Evolutionary conservation across 495 filamentous ascomycete genomes (phyloP).

Genomic region (Penicillium lividum): DNA sequence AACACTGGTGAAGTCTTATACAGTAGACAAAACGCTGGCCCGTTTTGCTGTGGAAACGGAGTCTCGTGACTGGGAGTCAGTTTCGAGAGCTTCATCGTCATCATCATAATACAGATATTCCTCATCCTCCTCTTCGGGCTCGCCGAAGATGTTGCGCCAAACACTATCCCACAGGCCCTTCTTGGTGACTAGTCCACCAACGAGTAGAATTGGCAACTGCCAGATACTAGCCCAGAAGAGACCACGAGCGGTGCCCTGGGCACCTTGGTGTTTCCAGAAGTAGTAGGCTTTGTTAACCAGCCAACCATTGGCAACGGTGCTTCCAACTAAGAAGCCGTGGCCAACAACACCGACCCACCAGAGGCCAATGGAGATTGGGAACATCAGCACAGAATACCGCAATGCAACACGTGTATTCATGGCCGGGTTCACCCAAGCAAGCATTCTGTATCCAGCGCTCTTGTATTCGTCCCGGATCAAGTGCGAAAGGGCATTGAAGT

Average conservation of each 20-base stretch:
- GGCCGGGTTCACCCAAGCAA: slow-evolving; percentile 82
- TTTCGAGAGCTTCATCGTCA: slow-evolving; percentile 26
- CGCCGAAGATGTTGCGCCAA: slow-evolving; percentile 66
- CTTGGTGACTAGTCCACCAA: slow-evolving; percentile 90
- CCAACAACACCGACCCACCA: slow-evolving; percentile 85
- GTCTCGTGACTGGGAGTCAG: background rate
- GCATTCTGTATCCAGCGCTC: slow-evolving; percentile 85
- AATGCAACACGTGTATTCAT: slow-evolving; percentile 83
- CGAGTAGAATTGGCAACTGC: slow-evolving; percentile 89
- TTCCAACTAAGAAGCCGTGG: slow-evolving; percentile 79
- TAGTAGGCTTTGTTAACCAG: slow-evolving; percentile 74
- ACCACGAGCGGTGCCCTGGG: slow-evolving; percentile 76
- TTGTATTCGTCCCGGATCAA: slow-evolving; percentile 87
- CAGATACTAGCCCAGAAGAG: slow-evolving; percentile 98
- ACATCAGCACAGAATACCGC: slow-evolving; percentile 81
- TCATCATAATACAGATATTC: slow-evolving; percentile 45
- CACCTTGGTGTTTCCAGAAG: slow-evolving; percentile 79
- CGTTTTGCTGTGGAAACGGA: background rate
- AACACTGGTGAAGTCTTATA: background rate
- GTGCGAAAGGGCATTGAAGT: slow-evolving; percentile 93
- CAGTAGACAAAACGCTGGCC: background rate
- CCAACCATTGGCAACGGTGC: slow-evolving; percentile 83
- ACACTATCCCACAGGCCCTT: slow-evolving; percentile 89
- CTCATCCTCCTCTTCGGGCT: slow-evolving; percentile 45
- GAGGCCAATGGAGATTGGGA: slow-evolving; percentile 82